These are phyloP conservation scores for Pharus latifolius DNA, from an alignment of 176 grass and related monocot genomes.

Conservation along the genomic window DNA sequence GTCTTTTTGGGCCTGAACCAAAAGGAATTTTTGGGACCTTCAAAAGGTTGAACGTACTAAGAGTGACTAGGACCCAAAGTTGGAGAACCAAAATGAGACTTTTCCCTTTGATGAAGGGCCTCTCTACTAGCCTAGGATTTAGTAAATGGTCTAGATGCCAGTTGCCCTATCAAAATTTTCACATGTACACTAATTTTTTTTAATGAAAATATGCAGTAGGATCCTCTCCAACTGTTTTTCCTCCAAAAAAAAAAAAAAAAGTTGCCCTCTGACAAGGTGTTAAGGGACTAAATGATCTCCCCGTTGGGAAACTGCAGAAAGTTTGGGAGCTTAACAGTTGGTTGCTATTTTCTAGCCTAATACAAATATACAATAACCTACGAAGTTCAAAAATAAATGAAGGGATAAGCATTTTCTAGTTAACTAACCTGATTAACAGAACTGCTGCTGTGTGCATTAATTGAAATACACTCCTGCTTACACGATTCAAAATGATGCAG, in stretches of 20 bases:
- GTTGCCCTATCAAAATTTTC: neutral
- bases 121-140: neutral
- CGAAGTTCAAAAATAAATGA: slow-evolving; percentile 1
- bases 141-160: neutral
- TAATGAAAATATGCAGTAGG: no score
- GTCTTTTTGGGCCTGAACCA: no score
- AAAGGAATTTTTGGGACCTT: no score
- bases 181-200: no score
- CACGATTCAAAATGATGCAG: slow-evolving; percentile 55
- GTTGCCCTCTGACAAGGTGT: no score
- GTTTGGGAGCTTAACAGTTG: neutral
- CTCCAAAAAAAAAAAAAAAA: no score
- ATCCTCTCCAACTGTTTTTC: no score
- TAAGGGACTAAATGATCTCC: neutral
- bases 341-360: neutral
- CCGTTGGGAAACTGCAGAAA: neutral
- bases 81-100: no score
- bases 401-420: neutral
- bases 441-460: slow-evolving; percentile 80
- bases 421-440: slow-evolving; percentile 81
- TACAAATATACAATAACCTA: neutral
- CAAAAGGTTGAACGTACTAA: no score
- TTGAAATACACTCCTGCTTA: slow-evolving; percentile 79
- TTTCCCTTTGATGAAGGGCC: neutral
- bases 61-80: no score